A percentile compares a stretch with the other conserved stretches of the same genome.
Evolutionary conservation across 495 filamentous ascomycete species (phyloP).

Genomic region (Aspergillus baeticus): DNA sequence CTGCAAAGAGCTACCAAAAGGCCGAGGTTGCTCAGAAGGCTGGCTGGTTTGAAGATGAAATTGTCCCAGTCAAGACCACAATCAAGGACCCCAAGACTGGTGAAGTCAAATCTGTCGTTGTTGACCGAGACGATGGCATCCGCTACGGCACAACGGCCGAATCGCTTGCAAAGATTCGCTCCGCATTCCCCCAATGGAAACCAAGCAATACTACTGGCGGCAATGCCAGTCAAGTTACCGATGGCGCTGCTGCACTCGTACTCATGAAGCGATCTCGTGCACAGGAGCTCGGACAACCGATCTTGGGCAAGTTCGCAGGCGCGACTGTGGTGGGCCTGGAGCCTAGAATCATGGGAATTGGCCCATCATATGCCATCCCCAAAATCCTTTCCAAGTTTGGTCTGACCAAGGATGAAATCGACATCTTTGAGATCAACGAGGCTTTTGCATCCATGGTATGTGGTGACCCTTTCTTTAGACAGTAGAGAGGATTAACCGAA

Average conservation of each 20-base stretch:
- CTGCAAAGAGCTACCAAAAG: constrained; percentile 78
- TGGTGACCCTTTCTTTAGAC: not conserved
- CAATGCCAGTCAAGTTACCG: constrained; percentile 91
- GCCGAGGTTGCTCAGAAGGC: constrained; percentile 90
- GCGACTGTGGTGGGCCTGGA: constrained; percentile 84
- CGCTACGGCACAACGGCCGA: constrained; percentile 87
- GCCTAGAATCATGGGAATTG: constrained; percentile 96
- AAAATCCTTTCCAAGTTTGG: constrained; percentile 82
- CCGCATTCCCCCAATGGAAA: constrained; percentile 85
- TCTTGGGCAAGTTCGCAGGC: constrained; percentile 88
- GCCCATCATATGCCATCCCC: constrained; percentile 86
- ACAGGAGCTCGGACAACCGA: constrained; percentile 78
- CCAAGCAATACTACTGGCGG: constrained; percentile 85
- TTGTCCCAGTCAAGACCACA: constrained; percentile 76
- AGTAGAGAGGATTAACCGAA: constrained; percentile 10
- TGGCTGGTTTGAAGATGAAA: constrained; percentile 89
- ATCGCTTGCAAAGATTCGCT: constrained; percentile 74
- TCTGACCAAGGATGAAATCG: constrained; percentile 75
- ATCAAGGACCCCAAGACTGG: constrained; percentile 82
- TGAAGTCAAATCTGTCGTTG: constrained; percentile 69
- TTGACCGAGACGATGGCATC: constrained; percentile 87
- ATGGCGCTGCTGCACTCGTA: constrained; percentile 86
- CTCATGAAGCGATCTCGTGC: constrained; percentile 92
- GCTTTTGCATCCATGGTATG: constrained; percentile 91
- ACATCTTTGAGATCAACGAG: constrained; percentile 94